These are phyloP conservation scores for Pichia sp. DNA, from an alignment of 1,139 yeast species.

Conservation along the genomic window DNA sequence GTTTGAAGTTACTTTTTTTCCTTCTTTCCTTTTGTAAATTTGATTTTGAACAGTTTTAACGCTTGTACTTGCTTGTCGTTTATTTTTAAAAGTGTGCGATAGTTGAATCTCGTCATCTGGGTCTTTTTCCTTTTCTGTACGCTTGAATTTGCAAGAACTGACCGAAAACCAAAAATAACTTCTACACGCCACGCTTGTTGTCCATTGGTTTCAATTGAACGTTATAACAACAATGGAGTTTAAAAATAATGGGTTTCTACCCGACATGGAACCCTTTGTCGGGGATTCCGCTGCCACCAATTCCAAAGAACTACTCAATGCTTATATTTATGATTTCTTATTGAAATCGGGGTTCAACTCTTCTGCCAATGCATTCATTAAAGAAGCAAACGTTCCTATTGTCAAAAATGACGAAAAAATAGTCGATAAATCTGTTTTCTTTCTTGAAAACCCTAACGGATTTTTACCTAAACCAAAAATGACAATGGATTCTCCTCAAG, in stretches of 20 bases:
- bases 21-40: no score
- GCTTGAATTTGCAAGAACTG: no score
- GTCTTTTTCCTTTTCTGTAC: no score
- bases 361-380: constrained; percentile 64
- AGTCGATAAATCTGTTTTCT: constrained; percentile 1
- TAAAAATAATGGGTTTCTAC: neutral
- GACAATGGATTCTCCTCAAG: constrained; percentile 76
- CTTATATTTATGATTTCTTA: constrained; percentile 81
- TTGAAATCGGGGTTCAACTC: constrained; percentile 63
- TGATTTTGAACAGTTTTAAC: no score
- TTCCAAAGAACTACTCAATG: constrained; percentile 64
- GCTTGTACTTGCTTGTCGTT: no score
- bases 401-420: constrained; percentile 15
- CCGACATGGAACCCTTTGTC: constrained; percentile 17
- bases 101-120: no score
- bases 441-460: neutral
- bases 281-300: constrained; percentile 45
- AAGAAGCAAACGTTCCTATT: constrained; percentile 38
- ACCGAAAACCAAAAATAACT: no score
- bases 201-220: no score
- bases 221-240: neutral
- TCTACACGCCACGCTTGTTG: no score
- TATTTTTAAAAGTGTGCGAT: no score
- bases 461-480: constrained; percentile 40
- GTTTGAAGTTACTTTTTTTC: no score